Base-by-base conservation (phyloP, 345 rosid genomes). In the Pseudoturritis turrita region DNA sequence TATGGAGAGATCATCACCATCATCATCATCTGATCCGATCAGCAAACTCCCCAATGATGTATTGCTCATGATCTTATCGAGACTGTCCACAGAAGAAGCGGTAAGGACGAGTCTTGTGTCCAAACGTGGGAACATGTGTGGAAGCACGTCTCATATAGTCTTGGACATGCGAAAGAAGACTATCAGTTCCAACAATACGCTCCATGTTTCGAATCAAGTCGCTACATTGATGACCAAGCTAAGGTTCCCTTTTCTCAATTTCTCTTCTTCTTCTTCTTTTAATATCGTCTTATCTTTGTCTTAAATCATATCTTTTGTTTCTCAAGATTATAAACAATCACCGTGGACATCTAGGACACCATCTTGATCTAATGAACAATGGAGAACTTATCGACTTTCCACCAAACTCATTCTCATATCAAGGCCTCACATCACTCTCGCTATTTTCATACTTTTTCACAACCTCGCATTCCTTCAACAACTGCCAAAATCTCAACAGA, bases 181-280 rank as follows among this genome's bases (percentile, higher is more conserved):
- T 35, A 10, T 22, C 47, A 17, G 15, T 10, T 6, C 39, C 53
- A 43, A 0, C 3, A 1, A 62, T 7, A 1, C 4, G 15, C 52
- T 23, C 4, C 4, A 62, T 62, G 10, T 13, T 17, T 28, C 6
- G 17, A 44, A 44, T 28, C 26, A 6, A 18, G 53, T 44, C 11
- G 49, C 37, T 65, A n/a, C 70, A 65, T 36, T 65, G 59, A 50
- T 65, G 14, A 65, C 59, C 31, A 36, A 65, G 70, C 59, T 19
- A 36, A 65, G 70, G 70, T 63, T 29, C 3, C 39, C 15, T 11
- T n/a, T 60, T 4, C 8, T 31, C 36, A 15, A 11, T 12, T 18
- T 11, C n/a, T 57, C 10, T 13, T 14, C n/a, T n/a, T n/a, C 15
- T 58, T 37, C 6, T 7, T 6, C 9, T 35, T 11, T n/a, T n/a